phyloP scores from a whole-genome alignment of 768 basidiomycete species.

The Russula abietina region DNA sequence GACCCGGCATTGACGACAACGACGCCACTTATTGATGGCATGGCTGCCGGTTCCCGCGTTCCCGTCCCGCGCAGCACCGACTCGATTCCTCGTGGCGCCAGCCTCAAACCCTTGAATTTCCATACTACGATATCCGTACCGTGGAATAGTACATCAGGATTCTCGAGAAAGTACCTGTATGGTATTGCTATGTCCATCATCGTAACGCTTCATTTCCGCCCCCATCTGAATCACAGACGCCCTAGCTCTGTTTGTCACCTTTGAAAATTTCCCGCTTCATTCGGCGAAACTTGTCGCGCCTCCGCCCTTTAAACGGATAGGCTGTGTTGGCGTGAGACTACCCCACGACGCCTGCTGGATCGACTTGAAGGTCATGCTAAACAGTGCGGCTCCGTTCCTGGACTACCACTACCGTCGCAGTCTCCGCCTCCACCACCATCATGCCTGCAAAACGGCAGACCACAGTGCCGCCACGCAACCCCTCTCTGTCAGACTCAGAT shows the following conservation, averaged over 20 bases:
- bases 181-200: not conserved
- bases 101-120: not conserved
- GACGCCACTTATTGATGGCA: no score
- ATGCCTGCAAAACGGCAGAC: no score
- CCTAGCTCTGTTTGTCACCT: not conserved
- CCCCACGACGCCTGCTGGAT: constrained; percentile 34
- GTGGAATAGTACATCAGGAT: not conserved
- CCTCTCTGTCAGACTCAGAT: not conserved
- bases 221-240: not conserved
- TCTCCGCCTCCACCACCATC: no score
- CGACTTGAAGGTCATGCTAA: constrained; percentile 19
- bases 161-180: not conserved
- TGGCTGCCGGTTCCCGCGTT: not conserved
- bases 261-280: not conserved
- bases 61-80: not conserved
- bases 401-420: not conserved
- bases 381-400: not conserved
- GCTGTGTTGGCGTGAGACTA: constrained; percentile 16
- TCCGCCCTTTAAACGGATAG: not conserved
- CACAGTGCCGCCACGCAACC: not conserved
- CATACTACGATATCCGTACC: no score
- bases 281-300: not conserved
- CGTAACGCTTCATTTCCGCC: not conserved
- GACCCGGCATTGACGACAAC: no score
- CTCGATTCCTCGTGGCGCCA: not conserved